Conservation (phyloP, 352 stramenopile species). For the Phytophthora ramorum region DNA sequence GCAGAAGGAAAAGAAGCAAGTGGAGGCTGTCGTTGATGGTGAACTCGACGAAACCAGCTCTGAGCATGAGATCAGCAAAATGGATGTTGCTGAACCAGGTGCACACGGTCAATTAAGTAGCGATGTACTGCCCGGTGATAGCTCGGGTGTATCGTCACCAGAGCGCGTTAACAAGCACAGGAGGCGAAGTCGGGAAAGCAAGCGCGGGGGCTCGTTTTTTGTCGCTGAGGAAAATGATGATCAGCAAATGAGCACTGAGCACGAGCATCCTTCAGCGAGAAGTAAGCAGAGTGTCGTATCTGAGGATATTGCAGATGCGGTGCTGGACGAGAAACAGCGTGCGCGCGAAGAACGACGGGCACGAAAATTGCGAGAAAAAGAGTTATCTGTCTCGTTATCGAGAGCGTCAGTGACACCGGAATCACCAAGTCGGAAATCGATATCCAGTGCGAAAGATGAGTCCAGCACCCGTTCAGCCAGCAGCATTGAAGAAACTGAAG, state of each 20-base stretch:
- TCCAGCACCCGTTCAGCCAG: constrained; percentile 13
- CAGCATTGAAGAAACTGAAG: constrained; percentile 26
- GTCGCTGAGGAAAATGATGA: background rate
- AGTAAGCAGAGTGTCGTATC: background rate
- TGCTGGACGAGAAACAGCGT: constrained; percentile 25
- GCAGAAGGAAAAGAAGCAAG: constrained; percentile 22
- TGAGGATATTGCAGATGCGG: background rate
- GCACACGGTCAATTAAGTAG: background rate
- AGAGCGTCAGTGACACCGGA: constrained; percentile 15
- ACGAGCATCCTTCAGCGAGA: constrained; percentile 7
- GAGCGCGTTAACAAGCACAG: constrained; percentile 11
- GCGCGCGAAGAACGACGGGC: constrained; percentile 26
- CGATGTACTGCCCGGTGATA: background rate
- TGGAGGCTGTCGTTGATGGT: background rate
- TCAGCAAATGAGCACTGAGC: constrained; percentile 8
- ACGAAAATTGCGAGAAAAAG: constrained; percentile 29
- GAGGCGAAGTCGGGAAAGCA: constrained; percentile 15
- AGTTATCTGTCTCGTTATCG: constrained; percentile 17
- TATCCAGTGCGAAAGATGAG: constrained; percentile 13
- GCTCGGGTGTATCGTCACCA: constrained; percentile 15
- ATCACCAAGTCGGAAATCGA: constrained; percentile 19
- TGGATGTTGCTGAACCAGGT: background rate
- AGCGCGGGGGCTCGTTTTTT: constrained; percentile 6
- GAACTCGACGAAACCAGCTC: background rate
- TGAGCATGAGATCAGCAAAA: constrained; percentile 3